These are phyloP conservation scores for Sclerospora graminicola DNA, from an alignment of 352 stramenopile genomes.

Conservation along the genomic window DNA sequence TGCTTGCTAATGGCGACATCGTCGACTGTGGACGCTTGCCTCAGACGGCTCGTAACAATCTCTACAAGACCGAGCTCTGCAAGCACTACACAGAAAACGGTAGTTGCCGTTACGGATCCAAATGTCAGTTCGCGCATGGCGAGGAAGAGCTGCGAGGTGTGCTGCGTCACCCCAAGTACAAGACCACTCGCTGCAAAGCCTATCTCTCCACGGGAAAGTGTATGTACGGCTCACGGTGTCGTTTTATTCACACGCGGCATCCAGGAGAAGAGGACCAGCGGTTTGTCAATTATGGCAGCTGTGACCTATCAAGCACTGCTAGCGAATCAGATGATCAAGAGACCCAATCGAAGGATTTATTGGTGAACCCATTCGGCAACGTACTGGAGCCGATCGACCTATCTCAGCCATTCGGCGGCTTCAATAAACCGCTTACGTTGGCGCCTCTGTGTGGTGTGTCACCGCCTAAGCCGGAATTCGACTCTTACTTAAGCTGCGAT, in stretches of 20 bases:
- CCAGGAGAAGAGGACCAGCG: slow-evolving; percentile 26
- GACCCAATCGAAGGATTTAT: slow-evolving; percentile 31
- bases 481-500: slow-evolving; percentile 34
- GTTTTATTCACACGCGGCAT: slow-evolving; percentile 70
- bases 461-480: slow-evolving; percentile 19
- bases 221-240: slow-evolving; percentile 82
- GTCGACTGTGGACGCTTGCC: slow-evolving; percentile 70
- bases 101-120: slow-evolving; percentile 79
- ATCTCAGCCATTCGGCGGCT: slow-evolving; percentile 48
- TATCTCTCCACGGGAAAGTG: slow-evolving; percentile 78
- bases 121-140: slow-evolving; percentile 87
- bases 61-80: slow-evolving; percentile 90
- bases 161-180: slow-evolving; percentile 86
- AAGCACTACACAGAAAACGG: slow-evolving; percentile 83
- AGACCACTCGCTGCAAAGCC: slow-evolving; percentile 86
- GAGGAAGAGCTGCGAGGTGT: slow-evolving; percentile 77
- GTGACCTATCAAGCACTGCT: slow-evolving; percentile 41
- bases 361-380: slow-evolving; percentile 62
- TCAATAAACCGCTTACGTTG: slow-evolving; percentile 43
- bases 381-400: slow-evolving; percentile 51
- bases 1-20: slow-evolving; percentile 82
- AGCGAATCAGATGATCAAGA: slow-evolving; percentile 67
- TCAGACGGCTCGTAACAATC: slow-evolving; percentile 70
- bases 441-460: slow-evolving; percentile 29
- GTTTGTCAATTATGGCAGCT: slow-evolving; percentile 21